Conservation (phyloP, 2,329 filamentous ascomycete species). For the Beauveria australis region DNA sequence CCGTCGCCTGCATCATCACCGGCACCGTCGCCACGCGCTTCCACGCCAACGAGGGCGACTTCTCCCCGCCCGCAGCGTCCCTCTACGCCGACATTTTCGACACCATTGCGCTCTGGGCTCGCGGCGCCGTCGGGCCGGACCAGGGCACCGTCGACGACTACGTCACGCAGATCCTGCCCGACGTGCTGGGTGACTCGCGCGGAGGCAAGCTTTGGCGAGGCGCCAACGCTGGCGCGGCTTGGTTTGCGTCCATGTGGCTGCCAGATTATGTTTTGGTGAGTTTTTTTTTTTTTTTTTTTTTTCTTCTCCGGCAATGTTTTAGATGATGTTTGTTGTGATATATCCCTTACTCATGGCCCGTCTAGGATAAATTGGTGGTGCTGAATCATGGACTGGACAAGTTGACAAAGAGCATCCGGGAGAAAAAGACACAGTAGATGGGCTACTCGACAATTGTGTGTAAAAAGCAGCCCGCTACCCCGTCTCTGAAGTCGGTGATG, state of each 20-base stretch:
- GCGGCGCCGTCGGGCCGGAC: neutral
- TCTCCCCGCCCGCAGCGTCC: neutral
- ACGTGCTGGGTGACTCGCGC: neutral
- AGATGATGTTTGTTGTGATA: too few species aligned
- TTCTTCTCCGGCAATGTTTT: neutral
- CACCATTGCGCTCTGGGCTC: constrained; percentile 3
- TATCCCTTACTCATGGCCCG: neutral
- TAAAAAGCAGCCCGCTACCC: neutral
- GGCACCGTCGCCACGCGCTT: constrained; percentile 3
- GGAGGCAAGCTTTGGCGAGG: constrained; percentile 5
- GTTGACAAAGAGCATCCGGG: neutral
- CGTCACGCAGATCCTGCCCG: constrained; percentile 2
- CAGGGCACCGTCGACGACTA: constrained; percentile 4
- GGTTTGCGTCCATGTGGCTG: neutral
- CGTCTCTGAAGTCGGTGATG: too few species aligned
- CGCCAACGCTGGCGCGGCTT: neutral
- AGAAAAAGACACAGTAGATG: constrained; percentile 1
- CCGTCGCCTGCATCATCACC: constrained; percentile 7
- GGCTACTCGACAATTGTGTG: neutral
- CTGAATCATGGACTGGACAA: constrained; percentile 1
- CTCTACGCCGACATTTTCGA: neutral
- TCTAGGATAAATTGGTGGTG: neutral
- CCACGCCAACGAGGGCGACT: neutral
- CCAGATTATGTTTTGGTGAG: constrained; percentile 6
- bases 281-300: neutral